Evolutionary conservation across 768 basidiomycete species (phyloP).

Genomic region (Scleroderma bovista): DNA sequence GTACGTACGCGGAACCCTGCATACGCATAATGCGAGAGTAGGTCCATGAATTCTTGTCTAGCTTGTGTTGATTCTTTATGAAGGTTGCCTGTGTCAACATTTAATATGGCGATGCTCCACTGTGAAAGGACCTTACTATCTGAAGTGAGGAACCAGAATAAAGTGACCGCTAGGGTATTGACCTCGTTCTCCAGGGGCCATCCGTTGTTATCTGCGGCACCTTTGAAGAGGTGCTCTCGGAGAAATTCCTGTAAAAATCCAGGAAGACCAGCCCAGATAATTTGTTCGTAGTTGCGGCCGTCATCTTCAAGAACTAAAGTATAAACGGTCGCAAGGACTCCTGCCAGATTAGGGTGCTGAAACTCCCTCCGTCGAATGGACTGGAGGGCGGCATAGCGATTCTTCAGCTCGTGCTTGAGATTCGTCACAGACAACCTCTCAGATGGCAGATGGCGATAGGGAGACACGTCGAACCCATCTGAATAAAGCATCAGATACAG

Average conservation of each 20-base stretch:
- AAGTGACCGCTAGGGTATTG: constrained; percentile 41
- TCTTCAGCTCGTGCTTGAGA: constrained; percentile 40
- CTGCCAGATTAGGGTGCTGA: constrained; percentile 32
- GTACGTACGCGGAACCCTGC: constrained; percentile 44
- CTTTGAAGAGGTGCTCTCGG: constrained; percentile 34
- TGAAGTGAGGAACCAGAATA: constrained; percentile 45
- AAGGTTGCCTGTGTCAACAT: constrained; percentile 12
- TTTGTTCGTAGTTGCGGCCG: constrained; percentile 42
- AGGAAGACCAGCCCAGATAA: constrained; percentile 39
- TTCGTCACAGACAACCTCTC: constrained; percentile 22
- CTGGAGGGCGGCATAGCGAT: constrained; percentile 41
- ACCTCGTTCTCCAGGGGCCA: constrained; percentile 46
- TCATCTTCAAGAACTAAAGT: constrained; percentile 56
- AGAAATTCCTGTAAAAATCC: constrained; percentile 37
- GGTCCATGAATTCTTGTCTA: constrained; percentile 29
- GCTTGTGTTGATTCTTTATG: constrained; percentile 30
- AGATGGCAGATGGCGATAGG: constrained; percentile 33
- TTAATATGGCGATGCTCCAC: neutral
- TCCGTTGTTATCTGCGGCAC: constrained; percentile 33
- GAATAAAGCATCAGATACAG: constrained; percentile 38
- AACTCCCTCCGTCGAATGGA: constrained; percentile 36
- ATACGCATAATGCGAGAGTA: constrained; percentile 42
- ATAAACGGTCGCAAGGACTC: constrained; percentile 49
- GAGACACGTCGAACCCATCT: constrained; percentile 45
- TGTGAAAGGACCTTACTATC: constrained; percentile 6